Evolutionary conservation across 2,329 filamentous ascomycete species (phyloP), one percentile per base, ranked within the genome.

Genomic region (Phialocephala sp.): DNA sequence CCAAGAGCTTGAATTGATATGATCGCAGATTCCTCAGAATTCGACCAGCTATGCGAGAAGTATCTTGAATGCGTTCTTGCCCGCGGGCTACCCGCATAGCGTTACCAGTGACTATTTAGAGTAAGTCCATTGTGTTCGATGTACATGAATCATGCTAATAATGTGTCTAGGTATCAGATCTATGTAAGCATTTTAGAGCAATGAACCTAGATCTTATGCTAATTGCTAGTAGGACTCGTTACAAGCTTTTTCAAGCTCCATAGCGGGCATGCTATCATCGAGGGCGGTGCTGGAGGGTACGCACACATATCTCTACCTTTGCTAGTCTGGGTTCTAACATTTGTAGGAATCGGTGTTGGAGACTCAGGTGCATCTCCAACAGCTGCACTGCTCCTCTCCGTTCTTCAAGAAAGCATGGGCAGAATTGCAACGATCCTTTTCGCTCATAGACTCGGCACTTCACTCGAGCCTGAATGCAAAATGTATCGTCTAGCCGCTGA

Each of bases 391-490:
- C 82, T 91, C 9, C 83, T 91, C 20, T 87, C 85, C 20, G 85
- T 91, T 63, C 77, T 91, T 0, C 89, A 91, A 77, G 87, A 90
- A 62, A 85, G 84, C 41, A 85, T 86, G 67, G 88, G 88, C 24
- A 83, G 89, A 4, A 79, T 91, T 24, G 88, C 88, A 1, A 91
- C 89, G 0, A 91, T 92, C 58, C 77, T 89, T 22, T 91, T 91
- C 76, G 89, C 89, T 0, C 85, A 90, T 75, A 80, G 83, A 39
- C 82, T 91, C n/a, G 89, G 89, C 24, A 88, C 86, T 5, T 82
- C 88, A 4, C 82, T 92, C 6, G 89, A 91, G 73, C 88, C 89
- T 6, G 89, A 92, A 75, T 91, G 89, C 79, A 92, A 92, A 73
- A 88, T 85, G 80, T 92, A 90, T 76, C 84, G 89, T 3, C 81